Evolutionary conservation across 1,284 basidiomycete genomes (phyloP).

Genomic region (Fomitopsis pinicola): DNA sequence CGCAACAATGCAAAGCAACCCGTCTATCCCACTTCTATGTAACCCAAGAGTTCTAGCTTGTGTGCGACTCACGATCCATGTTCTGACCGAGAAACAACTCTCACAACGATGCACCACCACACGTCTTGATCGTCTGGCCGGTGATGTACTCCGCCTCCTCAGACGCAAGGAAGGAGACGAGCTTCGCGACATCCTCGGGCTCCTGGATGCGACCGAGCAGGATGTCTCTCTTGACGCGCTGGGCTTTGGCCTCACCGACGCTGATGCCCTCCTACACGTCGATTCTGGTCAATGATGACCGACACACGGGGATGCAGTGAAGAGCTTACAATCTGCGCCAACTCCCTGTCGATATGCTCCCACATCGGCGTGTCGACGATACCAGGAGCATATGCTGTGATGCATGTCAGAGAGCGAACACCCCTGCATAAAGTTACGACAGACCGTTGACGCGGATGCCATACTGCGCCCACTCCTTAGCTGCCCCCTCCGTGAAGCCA

Average conservation of each 20-base stretch:
- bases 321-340: slow-evolving; percentile 25
- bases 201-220: slow-evolving; percentile 30
- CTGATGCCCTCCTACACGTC: slow-evolving; percentile 22
- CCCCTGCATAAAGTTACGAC: not conserved
- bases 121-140: slow-evolving; percentile 34
- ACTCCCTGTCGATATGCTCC: slow-evolving; percentile 32
- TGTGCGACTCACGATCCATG: not conserved
- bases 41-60: not conserved
- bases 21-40: not conserved
- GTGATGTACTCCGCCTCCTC: slow-evolving; percentile 38
- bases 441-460: slow-evolving; percentile 30
- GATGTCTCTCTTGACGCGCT: slow-evolving; percentile 28
- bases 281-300: too few relatives aligned
- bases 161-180: slow-evolving; percentile 41
- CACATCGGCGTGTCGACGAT: slow-evolving; percentile 34
- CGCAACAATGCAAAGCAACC: not conserved
- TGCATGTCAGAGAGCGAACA: not conserved
- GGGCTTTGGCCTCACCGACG: slow-evolving; percentile 28
- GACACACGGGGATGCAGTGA: not conserved
- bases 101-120: slow-evolving; percentile 29
- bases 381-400: slow-evolving; percentile 29
- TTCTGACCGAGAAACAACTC: not conserved
- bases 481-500: slow-evolving; percentile 35
- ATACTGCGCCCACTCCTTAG: slow-evolving; percentile 32
- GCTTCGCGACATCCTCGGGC: slow-evolving; percentile 36